A percentile compares a stretch with the other conserved stretches of the same genome.
These are phyloP conservation scores for Monosporascus sp. DNA, from an alignment of 2,329 filamentous ascomycete species.

Conservation along the genomic window DNA sequence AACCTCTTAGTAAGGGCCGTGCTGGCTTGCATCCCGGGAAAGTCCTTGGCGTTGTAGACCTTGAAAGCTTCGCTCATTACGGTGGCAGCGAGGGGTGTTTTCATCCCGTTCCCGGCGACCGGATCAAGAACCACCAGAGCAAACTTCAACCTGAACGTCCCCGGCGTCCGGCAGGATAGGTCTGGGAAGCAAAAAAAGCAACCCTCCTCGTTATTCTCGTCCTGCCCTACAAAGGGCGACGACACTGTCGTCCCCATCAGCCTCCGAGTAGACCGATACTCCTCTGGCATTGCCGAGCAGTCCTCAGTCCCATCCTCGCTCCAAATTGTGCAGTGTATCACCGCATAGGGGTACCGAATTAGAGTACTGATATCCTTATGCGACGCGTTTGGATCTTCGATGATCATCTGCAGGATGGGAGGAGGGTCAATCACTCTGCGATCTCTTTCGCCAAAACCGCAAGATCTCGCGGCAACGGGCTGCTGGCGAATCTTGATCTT, in stretches of 20 bases:
- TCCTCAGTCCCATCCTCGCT: slow-evolving; percentile 63
- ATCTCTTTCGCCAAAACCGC: slow-evolving; percentile 78
- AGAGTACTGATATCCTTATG: slow-evolving; percentile 46
- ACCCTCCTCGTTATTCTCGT: slow-evolving; percentile 67
- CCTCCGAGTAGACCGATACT: slow-evolving; percentile 66
- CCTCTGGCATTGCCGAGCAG: slow-evolving; percentile 65
- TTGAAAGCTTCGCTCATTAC: slow-evolving; percentile 66
- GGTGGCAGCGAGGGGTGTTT: slow-evolving; percentile 45
- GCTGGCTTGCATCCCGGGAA: slow-evolving; percentile 77
- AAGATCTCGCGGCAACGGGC: slow-evolving; percentile 70
- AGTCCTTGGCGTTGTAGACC: slow-evolving; percentile 81
- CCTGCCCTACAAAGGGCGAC: slow-evolving; percentile 69
- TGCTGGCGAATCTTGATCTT: slow-evolving; percentile 66
- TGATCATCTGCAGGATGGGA: slow-evolving; percentile 69
- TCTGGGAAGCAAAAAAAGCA: slow-evolving; percentile 87
- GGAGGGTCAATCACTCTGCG: slow-evolving; percentile 78
- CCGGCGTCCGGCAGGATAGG: slow-evolving; percentile 72
- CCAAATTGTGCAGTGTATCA: slow-evolving; percentile 73
- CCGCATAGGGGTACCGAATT: slow-evolving; percentile 59
- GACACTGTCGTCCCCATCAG: slow-evolving; percentile 77
- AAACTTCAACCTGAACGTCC: slow-evolving; percentile 70
- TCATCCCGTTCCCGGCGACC: slow-evolving; percentile 46
- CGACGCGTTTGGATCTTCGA: slow-evolving; percentile 52
- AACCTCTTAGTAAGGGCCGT: slow-evolving; percentile 67
- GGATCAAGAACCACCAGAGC: slow-evolving; percentile 68